Conservation (phyloP, 805 yeast genomes). For the Diddensiella caesifluorescens region DNA sequence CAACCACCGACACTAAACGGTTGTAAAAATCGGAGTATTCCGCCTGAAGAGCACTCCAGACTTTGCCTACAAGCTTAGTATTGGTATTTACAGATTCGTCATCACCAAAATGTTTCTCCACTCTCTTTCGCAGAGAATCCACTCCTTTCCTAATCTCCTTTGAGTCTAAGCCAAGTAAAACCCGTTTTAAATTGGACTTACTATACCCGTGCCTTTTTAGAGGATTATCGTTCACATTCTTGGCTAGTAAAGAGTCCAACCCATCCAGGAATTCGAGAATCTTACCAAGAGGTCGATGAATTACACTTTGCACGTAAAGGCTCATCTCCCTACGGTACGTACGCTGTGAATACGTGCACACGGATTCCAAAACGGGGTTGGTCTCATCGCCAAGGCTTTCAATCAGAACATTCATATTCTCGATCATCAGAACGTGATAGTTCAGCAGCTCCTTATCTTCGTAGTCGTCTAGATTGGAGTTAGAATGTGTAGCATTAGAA, state of each 20-base stretch:
- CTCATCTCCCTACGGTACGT: constrained; percentile 26
- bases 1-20: constrained; percentile 51
- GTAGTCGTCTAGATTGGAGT: constrained; percentile 21
- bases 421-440: constrained; percentile 43
- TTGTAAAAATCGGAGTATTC: constrained; percentile 53
- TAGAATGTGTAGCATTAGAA: constrained; percentile 3
- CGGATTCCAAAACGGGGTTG: constrained; percentile 9
- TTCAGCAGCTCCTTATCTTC: constrained; percentile 36
- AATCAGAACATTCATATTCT: constrained; percentile 49
- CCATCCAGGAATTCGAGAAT: constrained; percentile 60
- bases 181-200: constrained; percentile 50
- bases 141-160: constrained; percentile 54
- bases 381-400: constrained; percentile 30
- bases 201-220: constrained; percentile 61
- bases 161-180: constrained; percentile 52
- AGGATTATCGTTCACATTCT: constrained; percentile 39
- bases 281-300: constrained; percentile 59
- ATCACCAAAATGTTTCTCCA: constrained; percentile 48
- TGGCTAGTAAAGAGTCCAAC: constrained; percentile 46
- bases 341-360: constrained; percentile 12
- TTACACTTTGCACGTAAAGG: constrained; percentile 43
- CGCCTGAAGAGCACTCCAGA: constrained; percentile 68
- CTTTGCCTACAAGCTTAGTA: constrained; percentile 49
- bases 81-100: constrained; percentile 37
- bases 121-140: constrained; percentile 48